phyloP scores from a whole-genome alignment of 1,139 yeast species.

The Candida tropicalis region DNA sequence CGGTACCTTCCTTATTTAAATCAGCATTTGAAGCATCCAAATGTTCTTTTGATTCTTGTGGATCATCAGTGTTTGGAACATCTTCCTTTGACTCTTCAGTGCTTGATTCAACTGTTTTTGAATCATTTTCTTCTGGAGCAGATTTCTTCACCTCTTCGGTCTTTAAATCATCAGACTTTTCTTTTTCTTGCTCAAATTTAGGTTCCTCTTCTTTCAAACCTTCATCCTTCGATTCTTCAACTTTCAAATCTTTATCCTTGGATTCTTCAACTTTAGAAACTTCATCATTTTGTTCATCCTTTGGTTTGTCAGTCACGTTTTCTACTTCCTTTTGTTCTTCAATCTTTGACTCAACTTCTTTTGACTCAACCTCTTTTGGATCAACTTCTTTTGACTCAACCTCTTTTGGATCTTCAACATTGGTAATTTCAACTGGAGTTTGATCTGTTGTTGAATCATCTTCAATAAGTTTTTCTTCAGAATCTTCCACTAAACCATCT shows the following conservation, averaged over 20 bases:
- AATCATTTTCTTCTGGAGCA: too few species aligned
- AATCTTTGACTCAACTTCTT: not conserved
- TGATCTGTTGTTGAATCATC: not conserved
- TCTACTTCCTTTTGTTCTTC: not conserved
- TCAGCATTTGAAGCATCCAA: not conserved
- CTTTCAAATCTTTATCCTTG: conserved; percentile 10
- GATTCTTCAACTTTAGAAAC: conserved; percentile 3
- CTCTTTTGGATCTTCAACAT: not conserved
- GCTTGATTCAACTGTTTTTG: not conserved
- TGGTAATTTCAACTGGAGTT: too few species aligned
- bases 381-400: not conserved
- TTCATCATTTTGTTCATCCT: not conserved
- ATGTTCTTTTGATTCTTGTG: too few species aligned
- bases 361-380: not conserved
- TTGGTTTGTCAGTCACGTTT: not conserved
- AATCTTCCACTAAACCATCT: not conserved
- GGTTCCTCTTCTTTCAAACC: conserved; percentile 5
- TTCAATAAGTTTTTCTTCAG: not conserved
- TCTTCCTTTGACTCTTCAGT: not conserved
- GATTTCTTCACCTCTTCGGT: not conserved
- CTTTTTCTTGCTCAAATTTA: not conserved
- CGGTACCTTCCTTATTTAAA: conserved; percentile 1
- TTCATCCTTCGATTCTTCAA: conserved; percentile 6
- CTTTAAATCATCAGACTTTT: not conserved
- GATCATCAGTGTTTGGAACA: not conserved